phyloP scores from a whole-genome alignment of 2,329 filamentous ascomycete species.

The Colletotrichum tanaceti region DNA sequence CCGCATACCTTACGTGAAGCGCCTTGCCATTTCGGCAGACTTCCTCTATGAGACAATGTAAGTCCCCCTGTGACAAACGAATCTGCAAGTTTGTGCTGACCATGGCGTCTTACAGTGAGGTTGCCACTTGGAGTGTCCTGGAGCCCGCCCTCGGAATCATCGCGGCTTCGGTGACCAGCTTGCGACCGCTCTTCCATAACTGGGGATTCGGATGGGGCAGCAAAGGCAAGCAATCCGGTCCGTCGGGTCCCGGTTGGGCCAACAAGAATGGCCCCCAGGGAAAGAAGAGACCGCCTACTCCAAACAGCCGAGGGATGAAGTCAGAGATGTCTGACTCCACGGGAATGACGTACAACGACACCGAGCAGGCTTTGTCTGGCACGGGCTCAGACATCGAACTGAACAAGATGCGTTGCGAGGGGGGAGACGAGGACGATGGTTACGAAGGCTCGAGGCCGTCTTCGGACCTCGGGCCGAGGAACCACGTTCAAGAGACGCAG shows the following conservation, averaged over 20 bases:
- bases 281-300: not conserved
- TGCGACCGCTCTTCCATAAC: slow-evolving; percentile 49
- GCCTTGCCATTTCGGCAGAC: slow-evolving; percentile 44
- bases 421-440: slow-evolving; percentile 3
- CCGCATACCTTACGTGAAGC: slow-evolving; percentile 51
- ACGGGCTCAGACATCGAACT: slow-evolving; percentile 38
- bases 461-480: slow-evolving; percentile 31
- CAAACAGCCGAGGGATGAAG: not conserved
- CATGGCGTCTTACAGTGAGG: slow-evolving; percentile 43
- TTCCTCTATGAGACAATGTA: slow-evolving; percentile 51
- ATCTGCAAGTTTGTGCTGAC: not conserved
- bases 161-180: slow-evolving; percentile 48
- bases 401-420: slow-evolving; percentile 25
- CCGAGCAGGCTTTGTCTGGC: slow-evolving; percentile 22
- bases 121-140: slow-evolving; percentile 49
- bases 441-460: slow-evolving; percentile 32
- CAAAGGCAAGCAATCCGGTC: slow-evolving; percentile 35
- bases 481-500: slow-evolving; percentile 10
- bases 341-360: slow-evolving; percentile 26
- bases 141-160: slow-evolving; percentile 51
- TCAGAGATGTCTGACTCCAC: slow-evolving; percentile 22
- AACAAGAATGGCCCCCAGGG: slow-evolving; percentile 1
- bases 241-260: slow-evolving; percentile 17
- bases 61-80: not conserved
- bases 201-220: slow-evolving; percentile 43